phyloP scores from a whole-genome alignment of 768 basidiomycete species.

The Gymnopilus junonius region DNA sequence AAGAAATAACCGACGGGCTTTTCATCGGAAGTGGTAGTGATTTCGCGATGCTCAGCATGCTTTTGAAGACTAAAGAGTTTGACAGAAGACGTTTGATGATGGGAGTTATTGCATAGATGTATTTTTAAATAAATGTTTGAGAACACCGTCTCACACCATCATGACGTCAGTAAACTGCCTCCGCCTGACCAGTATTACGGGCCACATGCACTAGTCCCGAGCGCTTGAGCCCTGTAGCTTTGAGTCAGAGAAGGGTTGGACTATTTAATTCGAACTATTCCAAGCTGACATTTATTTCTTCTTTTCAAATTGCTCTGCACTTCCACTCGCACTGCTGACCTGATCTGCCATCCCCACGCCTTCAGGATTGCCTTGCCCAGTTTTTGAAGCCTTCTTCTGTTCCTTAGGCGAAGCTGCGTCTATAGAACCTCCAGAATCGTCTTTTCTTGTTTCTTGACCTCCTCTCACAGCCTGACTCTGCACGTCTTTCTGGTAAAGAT shows the following conservation, averaged over 20 bases:
- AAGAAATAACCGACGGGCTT: neutral
- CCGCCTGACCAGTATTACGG: no score
- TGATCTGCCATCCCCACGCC: conserved; percentile 29
- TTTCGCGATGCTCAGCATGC: neutral
- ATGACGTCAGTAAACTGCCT: neutral
- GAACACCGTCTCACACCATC: neutral
- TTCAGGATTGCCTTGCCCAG: conserved; percentile 26
- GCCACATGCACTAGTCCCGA: no score
- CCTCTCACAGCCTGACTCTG: conserved; percentile 19
- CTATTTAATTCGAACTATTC: no score
- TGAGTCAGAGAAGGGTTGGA: no score
- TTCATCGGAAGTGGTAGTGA: neutral
- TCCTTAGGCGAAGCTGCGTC: conserved; percentile 22
- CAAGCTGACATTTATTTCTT: neutral
- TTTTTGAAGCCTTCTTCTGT: conserved; percentile 9
- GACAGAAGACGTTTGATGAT: no score
- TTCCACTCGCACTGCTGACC: conserved; percentile 25
- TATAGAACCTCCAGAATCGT: conserved; percentile 12
- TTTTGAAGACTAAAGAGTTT: no score
- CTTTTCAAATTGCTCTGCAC: conserved; percentile 21
- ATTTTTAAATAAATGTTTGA: no score
- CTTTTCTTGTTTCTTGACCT: conserved; percentile 13
- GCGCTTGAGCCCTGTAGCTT: no score
- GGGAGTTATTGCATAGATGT: no score
- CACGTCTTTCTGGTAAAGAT: conserved; percentile 19